Base-by-base conservation (phyloP, 75 land plant species). In the Larix kaempferi region DNA sequence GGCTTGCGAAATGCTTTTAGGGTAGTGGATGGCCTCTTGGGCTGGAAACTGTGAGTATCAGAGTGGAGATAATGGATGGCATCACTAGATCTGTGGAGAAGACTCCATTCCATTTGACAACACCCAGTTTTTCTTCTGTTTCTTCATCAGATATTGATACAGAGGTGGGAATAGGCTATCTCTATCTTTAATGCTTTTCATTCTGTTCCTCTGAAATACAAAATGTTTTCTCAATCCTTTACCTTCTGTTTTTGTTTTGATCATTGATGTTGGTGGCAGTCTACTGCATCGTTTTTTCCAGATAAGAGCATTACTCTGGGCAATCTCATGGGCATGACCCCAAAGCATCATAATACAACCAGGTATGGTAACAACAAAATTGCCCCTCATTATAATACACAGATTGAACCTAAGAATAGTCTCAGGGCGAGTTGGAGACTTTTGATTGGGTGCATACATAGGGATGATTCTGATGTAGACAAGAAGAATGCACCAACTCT, bases 121-220 rank as follows among this genome's bases (percentile, higher is more conserved):
- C 88, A 21, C 22, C 58, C 21, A 86, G 80, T 75, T 82, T 83
- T 74, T 86, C 84, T 49, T 86, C 84, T 62, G 63, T 81, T 62
- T 81, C 83, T 25, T 87, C 86, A 19, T 87, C 88, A 65, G 69
- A 78, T 66, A 80, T 80, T 66, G 83, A 87, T 67, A 86, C 82
- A 21, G 62, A 81, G 88, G 85, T 83, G 67, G 60, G 17, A 12
- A 39, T 58, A 1, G 33, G 33, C 1, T 29, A 29, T 29, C 0
- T 1, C 33, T 29, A 29, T 29, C 1, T 29, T 29, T 29, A 29
- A 0, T 29, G 33, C 41, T 78, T 26, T 12, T 57, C 27, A 49
- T 15, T 44, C 8, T 61, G 14, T 61, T 25, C 6, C 8, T 59
- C 19, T 3, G 8, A 59, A 59, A 59, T 5, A 59, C 5, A 22